Conservation (phyloP, 805 yeast genomes). For the Peterozyma xylosa region DNA sequence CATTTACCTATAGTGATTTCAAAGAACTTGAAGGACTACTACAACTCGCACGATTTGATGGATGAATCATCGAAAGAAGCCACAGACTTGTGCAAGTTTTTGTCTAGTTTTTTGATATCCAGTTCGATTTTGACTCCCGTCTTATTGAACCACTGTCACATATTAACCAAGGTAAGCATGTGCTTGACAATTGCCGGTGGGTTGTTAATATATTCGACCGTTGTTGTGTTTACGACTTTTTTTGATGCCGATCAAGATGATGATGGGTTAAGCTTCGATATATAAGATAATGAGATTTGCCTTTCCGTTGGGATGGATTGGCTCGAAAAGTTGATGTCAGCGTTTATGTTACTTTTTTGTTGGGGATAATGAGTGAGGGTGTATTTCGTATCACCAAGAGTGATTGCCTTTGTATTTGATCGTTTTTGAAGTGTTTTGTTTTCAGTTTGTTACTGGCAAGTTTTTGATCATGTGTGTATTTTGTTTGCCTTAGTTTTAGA, state of each 20-base stretch:
- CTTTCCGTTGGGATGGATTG: no score
- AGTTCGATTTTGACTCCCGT: slow-evolving; percentile 46
- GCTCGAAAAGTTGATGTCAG: no score
- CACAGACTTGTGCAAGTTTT: slow-evolving; percentile 66
- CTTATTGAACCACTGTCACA: slow-evolving; percentile 65
- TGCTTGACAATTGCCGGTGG: slow-evolving; percentile 81
- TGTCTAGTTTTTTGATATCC: slow-evolving; percentile 62
- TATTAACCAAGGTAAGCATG: slow-evolving; percentile 65
- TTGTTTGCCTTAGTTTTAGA: no score
- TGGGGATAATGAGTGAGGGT: no score
- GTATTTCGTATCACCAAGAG: no score
- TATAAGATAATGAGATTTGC: slow-evolving; percentile 2
- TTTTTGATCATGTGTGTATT: no score
- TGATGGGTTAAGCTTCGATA: slow-evolving; percentile 22
- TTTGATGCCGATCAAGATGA: slow-evolving; percentile 50
- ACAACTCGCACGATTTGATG: slow-evolving; percentile 44
- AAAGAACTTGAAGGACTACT: slow-evolving; percentile 1
- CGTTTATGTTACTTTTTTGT: no score
- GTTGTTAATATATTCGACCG: slow-evolving; percentile 68
- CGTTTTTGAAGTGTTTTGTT: no score
- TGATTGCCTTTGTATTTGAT: no score
- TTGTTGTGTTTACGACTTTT: slow-evolving; percentile 73
- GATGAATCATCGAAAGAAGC: slow-evolving; percentile 39
- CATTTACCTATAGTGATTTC: slow-evolving; percentile 62
- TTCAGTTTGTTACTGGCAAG: no score